Percentiles rank a stretch among this genome's conserved stretches.
Evolutionary conservation across 2,329 filamentous ascomycete species (phyloP).

Genomic region (Xylaria sp.): DNA sequence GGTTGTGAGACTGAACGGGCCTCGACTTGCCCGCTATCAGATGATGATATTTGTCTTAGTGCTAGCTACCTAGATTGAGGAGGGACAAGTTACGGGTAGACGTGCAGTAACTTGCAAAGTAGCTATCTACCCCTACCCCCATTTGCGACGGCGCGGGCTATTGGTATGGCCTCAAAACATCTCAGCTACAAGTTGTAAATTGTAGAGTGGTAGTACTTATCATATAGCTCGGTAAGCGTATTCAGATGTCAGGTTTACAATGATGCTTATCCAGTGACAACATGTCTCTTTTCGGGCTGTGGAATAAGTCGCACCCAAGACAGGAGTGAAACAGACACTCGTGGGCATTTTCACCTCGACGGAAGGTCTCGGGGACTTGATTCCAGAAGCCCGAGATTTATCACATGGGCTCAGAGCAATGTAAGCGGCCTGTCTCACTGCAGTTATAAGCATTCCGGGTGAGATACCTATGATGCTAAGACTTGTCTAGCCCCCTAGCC

Average conservation of each 20-base stretch:
- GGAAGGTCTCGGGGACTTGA: not conserved
- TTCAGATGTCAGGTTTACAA: not conserved
- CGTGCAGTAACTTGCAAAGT: not conserved
- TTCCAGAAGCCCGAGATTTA: not conserved
- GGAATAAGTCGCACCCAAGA: not conserved
- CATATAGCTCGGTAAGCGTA: not conserved
- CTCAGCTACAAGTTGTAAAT: not conserved
- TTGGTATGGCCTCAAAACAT: not conserved
- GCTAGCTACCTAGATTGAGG: not conserved
- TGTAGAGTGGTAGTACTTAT: not conserved
- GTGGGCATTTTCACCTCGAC: not conserved
- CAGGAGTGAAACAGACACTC: not conserved
- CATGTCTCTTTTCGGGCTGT: not conserved
- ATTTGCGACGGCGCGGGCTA: not conserved
- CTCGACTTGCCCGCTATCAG: not conserved
- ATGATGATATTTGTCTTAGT: not conserved
- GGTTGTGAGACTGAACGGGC: not conserved
- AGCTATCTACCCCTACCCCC: not conserved
- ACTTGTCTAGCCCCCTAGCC: slow-evolving; percentile 60
- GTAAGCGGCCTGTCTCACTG: not conserved
- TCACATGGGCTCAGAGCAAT: not conserved
- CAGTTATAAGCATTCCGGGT: not conserved
- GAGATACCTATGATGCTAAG: slow-evolving; percentile 23
- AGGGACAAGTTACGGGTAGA: not conserved
- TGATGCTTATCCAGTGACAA: not conserved